Evolutionary conservation across 106 monocot genomes (phyloP).

Genomic region (Acanthochlamys bracteata): DNA sequence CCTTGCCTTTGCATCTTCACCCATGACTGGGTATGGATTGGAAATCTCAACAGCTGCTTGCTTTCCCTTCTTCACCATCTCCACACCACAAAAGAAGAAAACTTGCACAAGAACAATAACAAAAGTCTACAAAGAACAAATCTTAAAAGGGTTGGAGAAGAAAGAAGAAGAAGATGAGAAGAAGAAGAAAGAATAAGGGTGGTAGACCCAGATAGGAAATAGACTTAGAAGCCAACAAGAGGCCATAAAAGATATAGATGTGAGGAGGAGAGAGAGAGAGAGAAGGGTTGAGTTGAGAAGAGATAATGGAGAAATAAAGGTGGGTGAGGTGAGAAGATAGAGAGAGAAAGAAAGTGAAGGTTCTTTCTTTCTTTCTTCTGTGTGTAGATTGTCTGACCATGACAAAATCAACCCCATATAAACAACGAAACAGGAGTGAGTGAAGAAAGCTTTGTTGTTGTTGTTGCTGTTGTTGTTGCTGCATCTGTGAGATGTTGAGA

Average conservation of each 20-base stretch:
- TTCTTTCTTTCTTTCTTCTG: constrained; percentile 20
- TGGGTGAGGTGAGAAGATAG: neutral
- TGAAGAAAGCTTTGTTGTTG: no score
- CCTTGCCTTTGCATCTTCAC: constrained; percentile 21
- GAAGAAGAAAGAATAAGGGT: neutral
- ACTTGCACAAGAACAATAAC: neutral
- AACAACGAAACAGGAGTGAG: neutral
- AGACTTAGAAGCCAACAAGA: constrained; percentile 3
- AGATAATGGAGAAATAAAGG: constrained; percentile 27
- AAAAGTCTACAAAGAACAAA: neutral
- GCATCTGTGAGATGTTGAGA: no score
- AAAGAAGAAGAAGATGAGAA: neutral
- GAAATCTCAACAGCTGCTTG: constrained; percentile 13
- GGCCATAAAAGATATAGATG: constrained; percentile 20
- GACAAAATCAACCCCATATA: constrained; percentile 2
- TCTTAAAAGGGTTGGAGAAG: neutral
- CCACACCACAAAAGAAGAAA: neutral
- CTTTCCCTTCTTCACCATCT: constrained; percentile 31
- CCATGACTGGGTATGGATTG: constrained; percentile 4
- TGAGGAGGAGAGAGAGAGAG: constrained; percentile 1
- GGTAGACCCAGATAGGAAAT: neutral
- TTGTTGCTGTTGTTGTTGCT: no score
- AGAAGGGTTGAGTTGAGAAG: neutral
- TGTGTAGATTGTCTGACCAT: constrained; percentile 14
- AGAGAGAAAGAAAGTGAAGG: constrained; percentile 24